Evolutionary conservation across 2,329 filamentous ascomycete genomes (phyloP), one percentile per base, ranked within the genome.

Genomic region (Neofusicoccum kwambonambiense): DNA sequence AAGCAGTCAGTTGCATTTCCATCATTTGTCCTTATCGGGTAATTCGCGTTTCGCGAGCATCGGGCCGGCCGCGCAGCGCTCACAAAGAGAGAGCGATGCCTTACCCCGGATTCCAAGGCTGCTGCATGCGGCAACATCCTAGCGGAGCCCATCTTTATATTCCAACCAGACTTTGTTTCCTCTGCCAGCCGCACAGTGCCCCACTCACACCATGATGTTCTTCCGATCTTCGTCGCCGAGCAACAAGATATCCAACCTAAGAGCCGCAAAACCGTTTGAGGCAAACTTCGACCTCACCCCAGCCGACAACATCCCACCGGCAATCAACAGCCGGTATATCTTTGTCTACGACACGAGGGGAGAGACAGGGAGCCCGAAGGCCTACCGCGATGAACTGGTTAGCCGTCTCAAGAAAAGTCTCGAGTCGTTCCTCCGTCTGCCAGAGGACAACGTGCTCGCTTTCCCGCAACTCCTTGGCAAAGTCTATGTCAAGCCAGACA

Each of bases 251-350:
- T 56, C 27, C 12, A 5, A 11, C 35, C 17, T 56, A 17, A 56
- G 27, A 15, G 51, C 51, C 2, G 0, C 19, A n/a, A 13, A 42
- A n/a, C 51, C 51, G 1, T 56, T 56, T 15, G 51, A 56, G 19
- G 51, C 35, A 15, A 56, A 19, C 37, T 56, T 56, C 9, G 51
- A 56, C 8, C 8, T 56, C n/a, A 39, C 51, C 1, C 51, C 37
- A 6, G 51, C 51, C n/a, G 51, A 56, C 37, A 56, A 56, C 13
- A 56, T 56, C 35, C 51, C 51, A 11, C 51, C 51, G 2, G 37
- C 35, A 15, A 56, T 56, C 35, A 56, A 56, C 37, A 56, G 51
- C 51, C 51, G 51, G 11, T 56, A 56, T 12, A 56, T 56, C 12
- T 56, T 56, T 17, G 27, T 56, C 37, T 56, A 56, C 51, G 51